A percentile compares a stretch with the other conserved stretches of the same genome.
Conservation (phyloP, 2,329 filamentous ascomycete species). For the Talaromyces verruculosus region DNA sequence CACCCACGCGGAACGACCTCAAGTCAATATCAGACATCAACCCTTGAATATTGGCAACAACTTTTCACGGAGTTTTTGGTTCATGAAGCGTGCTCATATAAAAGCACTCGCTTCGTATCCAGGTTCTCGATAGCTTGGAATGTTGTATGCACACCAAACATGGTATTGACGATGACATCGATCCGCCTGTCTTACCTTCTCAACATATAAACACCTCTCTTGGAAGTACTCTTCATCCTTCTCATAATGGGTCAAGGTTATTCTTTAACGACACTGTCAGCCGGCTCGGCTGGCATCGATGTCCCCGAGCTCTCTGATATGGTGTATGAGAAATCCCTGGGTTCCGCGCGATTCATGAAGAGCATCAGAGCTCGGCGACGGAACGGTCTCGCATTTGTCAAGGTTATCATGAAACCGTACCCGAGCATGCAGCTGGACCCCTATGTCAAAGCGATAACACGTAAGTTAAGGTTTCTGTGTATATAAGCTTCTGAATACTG, state of each 20-base stretch:
- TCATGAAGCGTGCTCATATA: neutral
- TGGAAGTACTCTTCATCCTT: neutral
- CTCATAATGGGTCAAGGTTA: slow-evolving; percentile 87
- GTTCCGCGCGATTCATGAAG: slow-evolving; percentile 93
- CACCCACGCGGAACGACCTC: slow-evolving; percentile 5
- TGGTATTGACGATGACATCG: neutral
- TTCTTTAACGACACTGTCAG: slow-evolving; percentile 86
- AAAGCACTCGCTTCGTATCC: neutral
- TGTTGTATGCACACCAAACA: neutral
- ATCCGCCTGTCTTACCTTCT: neutral
- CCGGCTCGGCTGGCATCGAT: slow-evolving; percentile 90
- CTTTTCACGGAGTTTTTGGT: neutral
- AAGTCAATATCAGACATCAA: slow-evolving; percentile 2
- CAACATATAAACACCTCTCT: slow-evolving; percentile 1
- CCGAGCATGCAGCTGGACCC: slow-evolving; percentile 74
- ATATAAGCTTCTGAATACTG: slow-evolving; percentile 23
- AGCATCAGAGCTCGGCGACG: slow-evolving; percentile 86
- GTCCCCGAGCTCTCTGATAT: slow-evolving; percentile 87
- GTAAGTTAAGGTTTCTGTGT: slow-evolving; percentile 50
- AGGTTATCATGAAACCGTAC: slow-evolving; percentile 92
- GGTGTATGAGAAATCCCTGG: slow-evolving; percentile 87
- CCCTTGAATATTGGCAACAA: neutral
- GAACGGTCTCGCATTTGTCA: slow-evolving; percentile 88
- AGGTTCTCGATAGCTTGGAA: neutral
- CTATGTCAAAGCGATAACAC: slow-evolving; percentile 73